These are phyloP conservation scores for Peronospora farinosa DNA, from an alignment of 352 stramenopile species.

Conservation along the genomic window DNA sequence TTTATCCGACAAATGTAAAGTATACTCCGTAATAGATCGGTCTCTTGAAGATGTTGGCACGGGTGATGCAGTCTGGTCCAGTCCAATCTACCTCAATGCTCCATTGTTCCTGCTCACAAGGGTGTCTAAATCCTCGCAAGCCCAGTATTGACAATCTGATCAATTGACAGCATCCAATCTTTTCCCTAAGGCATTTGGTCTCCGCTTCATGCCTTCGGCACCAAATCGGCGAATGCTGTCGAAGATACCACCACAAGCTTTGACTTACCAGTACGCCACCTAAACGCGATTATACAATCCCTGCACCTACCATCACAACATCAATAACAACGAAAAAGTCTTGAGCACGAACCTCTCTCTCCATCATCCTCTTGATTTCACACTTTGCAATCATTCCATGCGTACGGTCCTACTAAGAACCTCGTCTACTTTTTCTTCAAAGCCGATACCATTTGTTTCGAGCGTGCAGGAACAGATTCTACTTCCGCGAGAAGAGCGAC, in stretches of 20 bases:
- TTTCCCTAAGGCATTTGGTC: slow-evolving; percentile 6
- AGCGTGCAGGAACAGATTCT: slow-evolving; percentile 10
- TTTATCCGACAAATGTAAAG: slow-evolving; percentile 1
- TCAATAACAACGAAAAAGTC: slow-evolving; percentile 5
- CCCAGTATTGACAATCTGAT: slow-evolving; percentile 27
- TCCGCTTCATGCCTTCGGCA: neutral
- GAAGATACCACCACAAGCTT: neutral
- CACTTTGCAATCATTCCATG: slow-evolving; percentile 13
- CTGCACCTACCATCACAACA: neutral
- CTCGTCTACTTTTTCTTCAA: slow-evolving; percentile 29
- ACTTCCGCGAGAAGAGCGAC: slow-evolving; percentile 12
- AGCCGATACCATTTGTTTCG: slow-evolving; percentile 13
- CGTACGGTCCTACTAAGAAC: slow-evolving; percentile 15
- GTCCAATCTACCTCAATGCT: slow-evolving; percentile 1
- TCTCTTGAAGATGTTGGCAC: neutral
- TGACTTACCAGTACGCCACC: no score
- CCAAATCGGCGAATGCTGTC: neutral
- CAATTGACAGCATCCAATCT: slow-evolving; percentile 30
- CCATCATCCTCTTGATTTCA: slow-evolving; percentile 28
- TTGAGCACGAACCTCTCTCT: slow-evolving; percentile 13
- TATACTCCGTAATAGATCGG: neutral
- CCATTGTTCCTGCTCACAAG: slow-evolving; percentile 12
- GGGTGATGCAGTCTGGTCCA: neutral
- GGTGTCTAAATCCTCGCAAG: slow-evolving; percentile 14
- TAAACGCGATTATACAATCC: neutral